These are phyloP conservation scores for Chenopodium formosanum DNA, from an alignment of 148 eudicot genomes.

Conservation along the genomic window DNA sequence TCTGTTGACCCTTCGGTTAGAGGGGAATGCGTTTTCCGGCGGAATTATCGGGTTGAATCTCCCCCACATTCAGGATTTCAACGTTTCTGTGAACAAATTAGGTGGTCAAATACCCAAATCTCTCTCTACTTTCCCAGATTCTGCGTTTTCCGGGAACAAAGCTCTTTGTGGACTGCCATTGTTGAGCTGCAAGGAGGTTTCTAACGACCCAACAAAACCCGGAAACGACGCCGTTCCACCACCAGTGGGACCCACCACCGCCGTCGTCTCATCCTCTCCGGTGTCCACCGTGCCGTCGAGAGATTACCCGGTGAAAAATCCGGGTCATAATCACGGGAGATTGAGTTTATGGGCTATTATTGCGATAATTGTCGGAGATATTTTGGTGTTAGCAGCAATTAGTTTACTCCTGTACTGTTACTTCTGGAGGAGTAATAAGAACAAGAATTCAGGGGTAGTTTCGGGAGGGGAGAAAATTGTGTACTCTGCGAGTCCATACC, in stretches of 20 bases:
- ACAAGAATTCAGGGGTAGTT: constrained; percentile 21
- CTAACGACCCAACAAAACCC: constrained; percentile 38
- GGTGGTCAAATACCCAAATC: constrained; percentile 49
- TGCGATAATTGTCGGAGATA: constrained; percentile 59
- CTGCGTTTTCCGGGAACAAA: constrained; percentile 41
- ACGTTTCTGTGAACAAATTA: constrained; percentile 49
- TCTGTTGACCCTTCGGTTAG: constrained; percentile 57
- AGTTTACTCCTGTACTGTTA: constrained; percentile 54
- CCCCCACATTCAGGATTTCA: constrained; percentile 51
- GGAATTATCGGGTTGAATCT: constrained; percentile 31
- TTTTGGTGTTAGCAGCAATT: constrained; percentile 46
- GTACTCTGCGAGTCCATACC: constrained; percentile 60
- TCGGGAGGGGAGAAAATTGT: constrained; percentile 60
- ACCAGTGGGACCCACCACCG: constrained; percentile 14
- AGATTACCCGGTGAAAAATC: constrained; percentile 17
- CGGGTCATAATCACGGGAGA: constrained; percentile 13
- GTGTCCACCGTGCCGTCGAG: constrained; percentile 6
- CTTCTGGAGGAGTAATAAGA: constrained; percentile 40
- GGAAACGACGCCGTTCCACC: constrained; percentile 29
- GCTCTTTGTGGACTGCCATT: constrained; percentile 66
- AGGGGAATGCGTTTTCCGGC: constrained; percentile 51
- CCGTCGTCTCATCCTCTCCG: constrained; percentile 48
- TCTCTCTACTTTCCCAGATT: constrained; percentile 44
- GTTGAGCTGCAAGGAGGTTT: constrained; percentile 25
- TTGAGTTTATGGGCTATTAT: constrained; percentile 49